Evolutionary conservation across 2,329 filamentous ascomycete genomes (phyloP), one percentile per base, ranked within the genome.

Genomic region (Colletotrichum horii): DNA sequence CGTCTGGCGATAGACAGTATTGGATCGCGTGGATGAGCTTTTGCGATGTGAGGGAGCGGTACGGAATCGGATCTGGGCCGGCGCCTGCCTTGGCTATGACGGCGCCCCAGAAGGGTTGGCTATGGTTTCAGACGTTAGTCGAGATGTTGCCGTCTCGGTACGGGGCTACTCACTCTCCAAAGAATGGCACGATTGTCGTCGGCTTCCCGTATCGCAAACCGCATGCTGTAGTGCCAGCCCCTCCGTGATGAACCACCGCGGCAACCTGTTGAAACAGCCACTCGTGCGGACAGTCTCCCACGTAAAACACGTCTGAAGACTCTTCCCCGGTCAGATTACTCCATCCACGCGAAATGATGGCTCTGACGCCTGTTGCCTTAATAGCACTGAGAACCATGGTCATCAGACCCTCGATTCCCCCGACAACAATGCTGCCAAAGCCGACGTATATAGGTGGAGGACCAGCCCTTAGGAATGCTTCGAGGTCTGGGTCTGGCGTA

Each of bases 401-500:
- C 62, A 75, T 71, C 55, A 75, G 36, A 1, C 68, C 67, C 12
- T 26, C 71, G 5, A 75, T 66, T 8, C 61, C 68, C 2, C 69
- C 72, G 4, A 75, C 64, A 2, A 72, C 75, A 2, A 75, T 72
- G 8, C 75, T 77, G 24, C 72, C 68, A 22, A 75, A 77, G 14
- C 72, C 75, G 24, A 77, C 65, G 11, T 72, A 75, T 34, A 77
- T 71, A 9, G 72, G 91, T 86, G 12, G 88, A 6, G 91, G 88
- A 0, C 92, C 92, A 11, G 86, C 85, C 14, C 85, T 84, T 0
- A 94, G 84, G 76, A 94, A 94, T 0, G 83, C 82, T 1, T 85
- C 84, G 3, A 94, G 84, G 15, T 91, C 89, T 2, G 87, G 81
- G 0, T 87, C 84, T 1, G 93, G 92, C 0, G 84, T 88, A 78